Evolutionary conservation across 2,329 filamentous ascomycete genomes (phyloP), one percentile per base, ranked within the genome.

Genomic region (Ophiostoma ips): DNA sequence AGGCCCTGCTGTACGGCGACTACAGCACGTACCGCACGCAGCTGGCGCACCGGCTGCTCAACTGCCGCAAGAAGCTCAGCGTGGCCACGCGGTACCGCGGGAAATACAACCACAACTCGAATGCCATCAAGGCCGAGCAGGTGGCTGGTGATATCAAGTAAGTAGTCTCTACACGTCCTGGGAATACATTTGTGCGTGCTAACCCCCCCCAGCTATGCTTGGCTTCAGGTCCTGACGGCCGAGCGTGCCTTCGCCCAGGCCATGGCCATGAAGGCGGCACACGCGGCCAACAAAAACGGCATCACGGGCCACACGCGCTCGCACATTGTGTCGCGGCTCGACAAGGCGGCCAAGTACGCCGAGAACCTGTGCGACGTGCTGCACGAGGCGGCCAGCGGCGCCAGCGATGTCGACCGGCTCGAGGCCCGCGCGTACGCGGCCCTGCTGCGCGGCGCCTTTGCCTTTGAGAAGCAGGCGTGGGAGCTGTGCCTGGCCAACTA

Each of bases 191-290:
- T 24, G 44, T n/a, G 28, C 21, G n/a, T 38, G 11, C 40, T 35
- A 50, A 55, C 36, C 54, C 50, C 15, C 15, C 50, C 15, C 15
- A 94, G 87, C 65, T 86, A 81, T 66, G 77, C 82, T 46, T 75
- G 84, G 57, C 72, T 95, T n/a, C 72, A 90, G 31, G 74, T 98
- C 51, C 79, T 95, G 60, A 85, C 81, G 36, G 81, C 89, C 53
- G 92, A 98, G 69, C 79, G 92, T 56, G 87, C 89, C 48, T 96
- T 88, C 87, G 90, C 92, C 35, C 83, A 95, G 65, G 90, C 89
- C 52, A 94, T 96, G 88, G 81, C 84, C 62, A 87, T 95, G 75
- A 95, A 94, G 67, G 77, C 87, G 4, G 71, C 79, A 18, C 87
- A 94, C 63, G 78, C 85, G 36, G 76, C 84, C 58, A 87, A 92